Percentiles rank a stretch among this genome's conserved stretches.
Conservation (phyloP, 352 stramenopile species). For the Phytophthora nicotianae region DNA sequence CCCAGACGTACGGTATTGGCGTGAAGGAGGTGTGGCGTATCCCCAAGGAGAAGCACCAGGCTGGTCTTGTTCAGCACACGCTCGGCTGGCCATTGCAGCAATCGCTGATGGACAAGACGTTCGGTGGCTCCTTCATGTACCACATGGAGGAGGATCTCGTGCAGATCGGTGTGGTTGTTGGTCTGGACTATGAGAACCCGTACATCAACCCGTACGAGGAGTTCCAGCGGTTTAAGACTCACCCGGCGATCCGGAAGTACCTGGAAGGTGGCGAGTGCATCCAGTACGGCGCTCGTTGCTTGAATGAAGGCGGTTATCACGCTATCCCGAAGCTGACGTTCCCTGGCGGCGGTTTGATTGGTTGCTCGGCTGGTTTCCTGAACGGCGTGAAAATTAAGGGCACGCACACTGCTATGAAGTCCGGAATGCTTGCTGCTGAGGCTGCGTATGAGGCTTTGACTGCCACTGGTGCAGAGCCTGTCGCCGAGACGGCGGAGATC, state of each 20-base stretch:
- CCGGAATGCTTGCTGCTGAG: slow-evolving; percentile 97
- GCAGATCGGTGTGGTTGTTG: slow-evolving; percentile 96
- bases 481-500: slow-evolving; percentile 75
- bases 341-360: slow-evolving; percentile 95
- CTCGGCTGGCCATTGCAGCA: slow-evolving; percentile 97
- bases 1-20: slow-evolving; percentile 98
- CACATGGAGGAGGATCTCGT: slow-evolving; percentile 97
- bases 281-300: slow-evolving; percentile 95
- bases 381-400: slow-evolving; percentile 99
- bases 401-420: slow-evolving; percentile 99
- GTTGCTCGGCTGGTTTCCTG: slow-evolving; percentile 98
- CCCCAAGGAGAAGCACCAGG: slow-evolving; percentile 93
- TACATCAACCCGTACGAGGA: slow-evolving; percentile 99
- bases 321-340: slow-evolving; percentile 99
- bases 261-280: slow-evolving; percentile 97
- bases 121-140: slow-evolving; percentile 99
- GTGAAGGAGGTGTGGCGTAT: slow-evolving; percentile 98
- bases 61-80: slow-evolving; percentile 97
- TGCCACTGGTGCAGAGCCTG: slow-evolving; percentile 51
- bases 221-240: slow-evolving; percentile 99
- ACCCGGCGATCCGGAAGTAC: slow-evolving; percentile 93
- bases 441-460: slow-evolving; percentile 92
- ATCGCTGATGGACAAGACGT: slow-evolving; percentile 93
- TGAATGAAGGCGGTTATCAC: slow-evolving; percentile 96
- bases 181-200: slow-evolving; percentile 99